Evolutionary conservation across 495 filamentous ascomycete genomes (phyloP).

Genomic region (Tuber borchii): DNA sequence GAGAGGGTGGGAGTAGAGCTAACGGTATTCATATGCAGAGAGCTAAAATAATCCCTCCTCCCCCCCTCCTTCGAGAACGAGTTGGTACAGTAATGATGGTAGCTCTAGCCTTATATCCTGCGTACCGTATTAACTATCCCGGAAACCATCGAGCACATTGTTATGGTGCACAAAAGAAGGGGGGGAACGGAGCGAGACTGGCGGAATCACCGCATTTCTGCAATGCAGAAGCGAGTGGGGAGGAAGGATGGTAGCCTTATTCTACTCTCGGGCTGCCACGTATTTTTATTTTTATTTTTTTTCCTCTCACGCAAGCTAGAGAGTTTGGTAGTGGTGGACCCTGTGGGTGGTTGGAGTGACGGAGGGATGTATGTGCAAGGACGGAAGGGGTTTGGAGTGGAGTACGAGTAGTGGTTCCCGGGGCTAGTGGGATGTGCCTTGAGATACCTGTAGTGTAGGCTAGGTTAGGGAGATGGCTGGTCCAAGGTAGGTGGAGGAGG

Average conservation of each 20-base stretch:
- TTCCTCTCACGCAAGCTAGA: not conserved
- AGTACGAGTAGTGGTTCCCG: not conserved
- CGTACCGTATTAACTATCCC: not conserved
- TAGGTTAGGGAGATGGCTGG: not conserved
- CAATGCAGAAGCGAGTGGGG: not conserved
- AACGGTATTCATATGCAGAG: not conserved
- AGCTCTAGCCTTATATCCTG: constrained; percentile 1
- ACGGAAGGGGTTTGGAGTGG: not conserved
- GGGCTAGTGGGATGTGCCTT: not conserved
- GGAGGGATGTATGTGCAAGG: not conserved
- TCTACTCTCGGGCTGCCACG: not conserved
- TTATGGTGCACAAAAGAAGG: not conserved
- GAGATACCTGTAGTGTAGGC: not conserved
- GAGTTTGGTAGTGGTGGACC: not conserved
- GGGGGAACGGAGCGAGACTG: not conserved
- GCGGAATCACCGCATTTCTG: not conserved
- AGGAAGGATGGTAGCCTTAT: not conserved
- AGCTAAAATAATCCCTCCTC: not conserved
- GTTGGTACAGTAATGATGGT: not conserved
- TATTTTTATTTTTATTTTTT: not conserved
- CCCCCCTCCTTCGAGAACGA: not conserved
- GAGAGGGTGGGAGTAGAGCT: not conserved
- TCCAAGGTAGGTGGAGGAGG: not conserved
- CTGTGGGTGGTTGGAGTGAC: not conserved
- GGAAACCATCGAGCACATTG: not conserved